phyloP scores from a whole-genome alignment of 805 yeast species.

The Sporopachydermia quercuum region DNA sequence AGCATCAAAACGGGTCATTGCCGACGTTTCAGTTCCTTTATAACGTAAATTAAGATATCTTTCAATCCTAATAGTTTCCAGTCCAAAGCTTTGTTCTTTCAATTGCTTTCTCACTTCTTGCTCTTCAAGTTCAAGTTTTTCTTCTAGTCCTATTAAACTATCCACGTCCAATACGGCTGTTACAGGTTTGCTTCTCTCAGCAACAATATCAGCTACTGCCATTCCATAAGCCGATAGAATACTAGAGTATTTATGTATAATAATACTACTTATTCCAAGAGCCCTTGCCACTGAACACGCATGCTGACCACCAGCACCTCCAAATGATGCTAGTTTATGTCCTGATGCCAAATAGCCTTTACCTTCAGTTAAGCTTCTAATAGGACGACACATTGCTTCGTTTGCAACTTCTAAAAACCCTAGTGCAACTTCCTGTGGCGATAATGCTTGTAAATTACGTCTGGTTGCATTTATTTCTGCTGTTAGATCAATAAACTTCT shows the following conservation, averaged over 20 bases:
- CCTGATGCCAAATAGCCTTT: slow-evolving; percentile 54
- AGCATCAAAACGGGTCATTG: slow-evolving; percentile 47
- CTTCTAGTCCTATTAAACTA: slow-evolving; percentile 22
- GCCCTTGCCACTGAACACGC: slow-evolving; percentile 63
- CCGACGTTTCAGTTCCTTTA: slow-evolving; percentile 78
- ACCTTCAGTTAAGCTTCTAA: slow-evolving; percentile 72
- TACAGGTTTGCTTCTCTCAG: slow-evolving; percentile 62
- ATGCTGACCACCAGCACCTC: slow-evolving; percentile 93
- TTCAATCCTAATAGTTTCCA: slow-evolving; percentile 35
- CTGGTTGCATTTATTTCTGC: slow-evolving; percentile 32
- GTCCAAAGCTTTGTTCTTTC: slow-evolving; percentile 37
- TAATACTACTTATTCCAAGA: slow-evolving; percentile 51
- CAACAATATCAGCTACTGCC: slow-evolving; percentile 72
- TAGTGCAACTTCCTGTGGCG: slow-evolving; percentile 56
- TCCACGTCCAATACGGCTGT: slow-evolving; percentile 25
- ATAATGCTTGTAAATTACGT: slow-evolving; percentile 24
- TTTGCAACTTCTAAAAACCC: slow-evolving; percentile 78
- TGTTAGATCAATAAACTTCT: slow-evolving; percentile 40
- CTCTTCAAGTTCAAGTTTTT: slow-evolving; percentile 30
- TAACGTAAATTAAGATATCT: slow-evolving; percentile 65
- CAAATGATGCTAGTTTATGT: slow-evolving; percentile 71
- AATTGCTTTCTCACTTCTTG: slow-evolving; percentile 27
- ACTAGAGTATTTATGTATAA: slow-evolving; percentile 72
- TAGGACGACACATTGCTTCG: slow-evolving; percentile 85
- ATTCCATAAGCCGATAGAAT: slow-evolving; percentile 81